Evolutionary conservation across 371 early-diverging fungal genomes (phyloP), one percentile per base, ranked within the genome.

Genomic region (Mucor lusitanicus): DNA sequence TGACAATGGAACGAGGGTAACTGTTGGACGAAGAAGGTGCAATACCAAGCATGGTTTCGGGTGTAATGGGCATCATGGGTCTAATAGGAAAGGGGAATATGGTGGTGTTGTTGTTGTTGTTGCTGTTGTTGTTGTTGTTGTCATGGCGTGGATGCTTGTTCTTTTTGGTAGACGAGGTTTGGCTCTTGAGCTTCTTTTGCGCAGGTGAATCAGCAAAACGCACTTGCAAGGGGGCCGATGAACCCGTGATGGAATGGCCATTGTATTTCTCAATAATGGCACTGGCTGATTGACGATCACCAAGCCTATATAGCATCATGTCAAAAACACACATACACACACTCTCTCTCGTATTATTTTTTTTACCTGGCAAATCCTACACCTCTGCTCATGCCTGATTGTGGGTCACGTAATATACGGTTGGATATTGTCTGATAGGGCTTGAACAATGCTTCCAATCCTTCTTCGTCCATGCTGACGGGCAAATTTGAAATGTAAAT

Each of bases 401-500:
- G 72, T 57, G 77, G 78, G 66, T 91, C 89, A 40, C 91, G 80
- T 6, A 94, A 79, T 54, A 94, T 91, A 44, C 91, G 80, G 28
- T 85, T 87, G 11, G 92, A 92, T 5, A 91, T 70, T n/a, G 91
- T 88, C 1, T 73, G 72, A 73, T 81, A 83, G 8, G 92, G 92
- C 9, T 74, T 62, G 37, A 93, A 86, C 42, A 94, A 62, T 6
- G 82, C 82, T n/a, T 87, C 82, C 61, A 94, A 67, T 66, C 83
- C 82, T 83, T 84, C 79, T 73, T 95, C 95, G 44, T 80, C 85
- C 76, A 91, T 85, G 8, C 82, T 82, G 1, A 89, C 61, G 21
- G 95, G 92, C 64, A 95, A 63, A 66, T 95, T 95, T 25, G 94
- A 92, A 30, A 95, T 78, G 67, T 95, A 95, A 56, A 95, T 83